A percentile compares a stretch with the other conserved stretches of the same genome.
These are phyloP conservation scores for Suhomyces kunorum DNA, from an alignment of 1,139 yeast genomes.

Conservation along the genomic window DNA sequence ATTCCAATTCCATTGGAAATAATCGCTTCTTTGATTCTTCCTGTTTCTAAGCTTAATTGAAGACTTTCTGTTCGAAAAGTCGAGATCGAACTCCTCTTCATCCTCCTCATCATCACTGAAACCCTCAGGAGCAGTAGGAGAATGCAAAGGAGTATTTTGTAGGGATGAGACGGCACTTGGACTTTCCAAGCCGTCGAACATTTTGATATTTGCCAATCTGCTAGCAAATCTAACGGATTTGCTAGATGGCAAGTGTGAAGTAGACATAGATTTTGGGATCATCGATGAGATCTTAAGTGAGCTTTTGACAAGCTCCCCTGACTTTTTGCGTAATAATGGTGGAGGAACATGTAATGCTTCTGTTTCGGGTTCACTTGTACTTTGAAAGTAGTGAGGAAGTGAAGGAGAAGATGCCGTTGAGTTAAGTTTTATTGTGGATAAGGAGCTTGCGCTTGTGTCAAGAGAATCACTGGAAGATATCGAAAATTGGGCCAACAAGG, in stretches of 20 bases:
- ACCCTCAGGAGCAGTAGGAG: conserved; percentile 25
- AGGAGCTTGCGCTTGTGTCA: conserved; percentile 10
- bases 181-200: conserved; percentile 45
- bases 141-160: conserved; percentile 36
- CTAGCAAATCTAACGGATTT: conserved; percentile 43
- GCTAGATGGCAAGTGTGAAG: conserved; percentile 25
- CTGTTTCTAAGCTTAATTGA: conserved; percentile 3
- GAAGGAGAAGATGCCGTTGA: conserved; percentile 13
- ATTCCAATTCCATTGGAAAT: conserved; percentile 21
- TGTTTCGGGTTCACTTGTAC: neutral
- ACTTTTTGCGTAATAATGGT: conserved; percentile 35
- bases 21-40: conserved; percentile 9
- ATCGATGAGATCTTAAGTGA: conserved; percentile 37
- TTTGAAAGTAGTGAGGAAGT: conserved; percentile 12
- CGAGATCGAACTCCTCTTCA: conserved; percentile 19
- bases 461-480: conserved; percentile 13
- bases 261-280: conserved; percentile 26
- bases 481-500: conserved; percentile 7
- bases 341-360: conserved; percentile 15
- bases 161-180: conserved; percentile 40
- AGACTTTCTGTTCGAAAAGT: conserved; percentile 4
- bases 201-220: conserved; percentile 38
- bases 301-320: conserved; percentile 43
- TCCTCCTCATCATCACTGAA: conserved; percentile 19
- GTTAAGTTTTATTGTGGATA: conserved; percentile 13